A percentile compares a stretch with the other conserved stretches of the same genome.
Conservation (phyloP, 2,329 filamentous ascomycete species). For the Diaporthe batatas region DNA sequence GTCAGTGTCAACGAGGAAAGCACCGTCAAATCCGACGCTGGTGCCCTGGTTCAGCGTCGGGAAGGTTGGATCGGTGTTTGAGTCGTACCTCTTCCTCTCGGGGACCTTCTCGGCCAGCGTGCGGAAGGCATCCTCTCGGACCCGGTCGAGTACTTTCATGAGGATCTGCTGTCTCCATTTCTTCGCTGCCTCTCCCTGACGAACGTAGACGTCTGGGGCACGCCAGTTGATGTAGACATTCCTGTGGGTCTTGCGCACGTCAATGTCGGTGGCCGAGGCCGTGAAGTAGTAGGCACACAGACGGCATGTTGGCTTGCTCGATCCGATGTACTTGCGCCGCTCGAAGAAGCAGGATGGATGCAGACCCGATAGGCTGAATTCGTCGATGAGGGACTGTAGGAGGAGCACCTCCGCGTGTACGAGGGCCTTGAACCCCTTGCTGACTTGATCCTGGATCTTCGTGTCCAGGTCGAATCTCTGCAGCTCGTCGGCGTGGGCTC, state of each 20-base stretch:
- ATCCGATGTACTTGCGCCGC: slow-evolving; percentile 54
- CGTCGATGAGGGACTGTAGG: slow-evolving; percentile 45
- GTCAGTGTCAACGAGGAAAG: neutral
- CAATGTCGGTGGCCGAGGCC: slow-evolving; percentile 46
- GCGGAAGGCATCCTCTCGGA: slow-evolving; percentile 49
- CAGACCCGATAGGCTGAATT: slow-evolving; percentile 28
- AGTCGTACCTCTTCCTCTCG: slow-evolving; percentile 50
- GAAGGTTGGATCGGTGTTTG: slow-evolving; percentile 47
- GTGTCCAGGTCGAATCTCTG: slow-evolving; percentile 43
- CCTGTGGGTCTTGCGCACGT: slow-evolving; percentile 50
- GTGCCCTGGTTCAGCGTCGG: neutral
- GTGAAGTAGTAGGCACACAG: slow-evolving; percentile 56
- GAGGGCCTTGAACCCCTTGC: slow-evolving; percentile 45
- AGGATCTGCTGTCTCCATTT: slow-evolving; percentile 45
- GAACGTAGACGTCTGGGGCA: slow-evolving; percentile 50
- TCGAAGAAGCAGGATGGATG: slow-evolving; percentile 48
- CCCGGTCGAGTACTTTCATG: slow-evolving; percentile 46
- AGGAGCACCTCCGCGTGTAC: slow-evolving; percentile 55
- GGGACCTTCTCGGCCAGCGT: slow-evolving; percentile 49
- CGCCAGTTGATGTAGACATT: slow-evolving; percentile 58
- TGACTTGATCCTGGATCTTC: neutral
- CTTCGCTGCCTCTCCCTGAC: slow-evolving; percentile 27
- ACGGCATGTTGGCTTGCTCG: slow-evolving; percentile 57
- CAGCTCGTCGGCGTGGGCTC: slow-evolving; percentile 41
- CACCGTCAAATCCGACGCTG: neutral